Base-by-base conservation (phyloP, 495 filamentous ascomycete species). In the Neurospora africana region DNA sequence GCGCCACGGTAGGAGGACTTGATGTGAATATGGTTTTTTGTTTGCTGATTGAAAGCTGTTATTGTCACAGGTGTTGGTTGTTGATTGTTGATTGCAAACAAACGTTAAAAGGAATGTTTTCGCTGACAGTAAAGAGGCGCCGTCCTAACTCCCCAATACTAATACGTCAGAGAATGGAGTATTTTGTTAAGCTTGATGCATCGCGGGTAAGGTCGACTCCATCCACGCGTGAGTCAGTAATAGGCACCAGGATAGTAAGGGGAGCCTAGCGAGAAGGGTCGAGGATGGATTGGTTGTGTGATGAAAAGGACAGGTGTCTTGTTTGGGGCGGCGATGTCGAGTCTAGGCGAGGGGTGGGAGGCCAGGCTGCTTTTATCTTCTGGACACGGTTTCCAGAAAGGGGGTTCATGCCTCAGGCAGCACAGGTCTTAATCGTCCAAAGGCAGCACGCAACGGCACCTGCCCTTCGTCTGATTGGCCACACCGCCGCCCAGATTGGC, bases 71-170 rank as follows among this genome's bases (percentile, higher is more conserved):
- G 17, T 39, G 5, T 40, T 27, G 53, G 6, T 11, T 30, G 53
- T 27, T 36, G 8, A 36, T 7, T 69, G 72, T 71, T 43, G 76
- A 71, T 43, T 72, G 73, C 69, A 76, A 72, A 74, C 36, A 67
- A 69, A 30, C 21, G 27, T 15, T 37, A 36, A 36, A 5, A 8
- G 70, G 19, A 2, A 61, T 74, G 15, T 19, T 33, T 58, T 65
- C 23, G 53, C 27, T 75, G 75, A 74, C 74, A 69, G 78, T 80
- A 81, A 70, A 73, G 78, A 84, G 82, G 81, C 77, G 81, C 78
- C 81, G 81, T 82, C 81, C 79, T 77, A 79, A 75, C 76, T 80
- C 80, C 79, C 81, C 81, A 74, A 78, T 82, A 82, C 81, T 72
- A 80, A 77, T 82, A 82, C 41, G 77, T 78, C 75, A 72, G 67